Base-by-base conservation (phyloP, 345 rosid species). In the Murraya koenigii region DNA sequence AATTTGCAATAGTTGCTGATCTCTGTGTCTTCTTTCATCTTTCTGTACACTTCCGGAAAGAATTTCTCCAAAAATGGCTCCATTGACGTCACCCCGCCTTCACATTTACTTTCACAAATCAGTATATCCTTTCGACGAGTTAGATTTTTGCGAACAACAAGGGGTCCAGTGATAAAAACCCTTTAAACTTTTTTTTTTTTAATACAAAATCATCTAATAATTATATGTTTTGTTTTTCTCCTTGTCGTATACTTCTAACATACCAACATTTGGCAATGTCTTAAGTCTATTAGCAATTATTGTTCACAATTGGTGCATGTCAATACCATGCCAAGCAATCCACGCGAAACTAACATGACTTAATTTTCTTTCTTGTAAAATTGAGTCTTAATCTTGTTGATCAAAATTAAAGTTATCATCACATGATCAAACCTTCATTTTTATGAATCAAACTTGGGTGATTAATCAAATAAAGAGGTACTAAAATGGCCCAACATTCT, bases 71-170 rank as follows among this genome's bases (percentile, higher is more conserved):
- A 75, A 77, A 92, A 92, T 14, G 95, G 88, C 39, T 88, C 92
- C 98, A 92, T 92, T 4, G 97, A 89, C 26, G 96, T 92, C 80
- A 92, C 97, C 65, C 93, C 95, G 80, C 95, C 97, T 91, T 78
- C 66, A 26, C 25, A 5, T 9, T 64, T 47, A 61, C 8, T n/a
- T 44, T 11, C 33, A 19, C 28, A 41, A 41, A 19, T 68, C n/a
- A 41, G 7, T 14, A 15, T 7, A 41, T 25, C 19, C 14, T 10
- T 28, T 62, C 30, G 26, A n/a, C 26, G 22, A 1, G 56, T 52
- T 17, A 52, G 13, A 52, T 52, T 52, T 52, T 52, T 17, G 6
- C 7, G 1, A 52, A 52, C 6, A 5, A 17, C 49, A 13, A 3
- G 49, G 49, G 49, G 17, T 44, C 49, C 11, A 44, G 49, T 44